Percentiles rank a stretch among this genome's conserved stretches.
Conservation (phyloP, 495 filamentous ascomycete genomes). For the Echria macrotheca region DNA sequence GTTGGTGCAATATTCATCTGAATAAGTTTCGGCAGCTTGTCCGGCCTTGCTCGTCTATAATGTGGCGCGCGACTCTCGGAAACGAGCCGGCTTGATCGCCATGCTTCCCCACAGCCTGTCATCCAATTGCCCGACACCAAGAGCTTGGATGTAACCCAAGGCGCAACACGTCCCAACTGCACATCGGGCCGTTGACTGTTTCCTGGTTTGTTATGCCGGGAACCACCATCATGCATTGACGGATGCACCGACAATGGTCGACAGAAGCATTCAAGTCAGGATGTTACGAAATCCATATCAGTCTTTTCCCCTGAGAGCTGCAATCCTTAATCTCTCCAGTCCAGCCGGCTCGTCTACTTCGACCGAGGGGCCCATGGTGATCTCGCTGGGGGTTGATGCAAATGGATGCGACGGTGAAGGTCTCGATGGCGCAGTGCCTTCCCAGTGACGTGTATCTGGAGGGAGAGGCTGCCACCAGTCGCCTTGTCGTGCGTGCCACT, state of each 20-base stretch:
- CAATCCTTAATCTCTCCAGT: slow-evolving; percentile 32
- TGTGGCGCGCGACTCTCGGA: neutral
- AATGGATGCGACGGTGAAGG: slow-evolving; percentile 8
- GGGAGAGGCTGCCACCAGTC: slow-evolving; percentile 65
- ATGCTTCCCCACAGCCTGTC: slow-evolving; percentile 10
- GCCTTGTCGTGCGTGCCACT: slow-evolving; percentile 55
- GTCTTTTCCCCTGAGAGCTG: slow-evolving; percentile 18
- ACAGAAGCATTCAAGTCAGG: no score
- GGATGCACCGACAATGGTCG: no score
- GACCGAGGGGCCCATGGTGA: slow-evolving; percentile 31
- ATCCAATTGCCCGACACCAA: neutral
- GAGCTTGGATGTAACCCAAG: neutral
- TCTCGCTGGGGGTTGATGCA: slow-evolving; percentile 16
- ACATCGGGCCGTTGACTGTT: neutral
- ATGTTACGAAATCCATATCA: no score
- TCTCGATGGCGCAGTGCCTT: slow-evolving; percentile 28
- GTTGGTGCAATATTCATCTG: no score
- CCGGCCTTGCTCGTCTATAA: neutral
- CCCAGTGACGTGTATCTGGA: slow-evolving; percentile 54
- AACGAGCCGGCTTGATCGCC: neutral
- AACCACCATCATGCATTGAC: no score
- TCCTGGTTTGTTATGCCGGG: neutral
- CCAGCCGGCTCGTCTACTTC: slow-evolving; percentile 40
- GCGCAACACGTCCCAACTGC: neutral
- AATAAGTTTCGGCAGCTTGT: slow-evolving; percentile 2